These are phyloP conservation scores for Haplosporangium gracile DNA, from an alignment of 192 early-diverging fungal genomes.

Conservation along the genomic window DNA sequence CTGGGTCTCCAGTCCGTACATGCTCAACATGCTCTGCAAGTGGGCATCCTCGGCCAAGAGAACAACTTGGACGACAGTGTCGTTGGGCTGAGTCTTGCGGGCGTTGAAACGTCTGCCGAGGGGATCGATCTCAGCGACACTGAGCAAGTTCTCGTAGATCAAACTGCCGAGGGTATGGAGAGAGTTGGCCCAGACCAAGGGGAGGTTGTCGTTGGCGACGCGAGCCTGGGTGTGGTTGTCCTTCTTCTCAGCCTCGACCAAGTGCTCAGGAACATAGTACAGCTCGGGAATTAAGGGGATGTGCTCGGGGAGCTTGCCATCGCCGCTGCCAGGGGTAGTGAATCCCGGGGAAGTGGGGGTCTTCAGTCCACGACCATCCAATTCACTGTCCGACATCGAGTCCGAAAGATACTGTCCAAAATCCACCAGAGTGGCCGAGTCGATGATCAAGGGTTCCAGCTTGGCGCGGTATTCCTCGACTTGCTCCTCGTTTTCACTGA, in stretches of 20 bases:
- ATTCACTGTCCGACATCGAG: conserved; percentile 45
- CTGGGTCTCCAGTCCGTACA: conserved; percentile 86
- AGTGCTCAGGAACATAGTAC: conserved; percentile 84
- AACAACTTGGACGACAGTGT: conserved; percentile 84
- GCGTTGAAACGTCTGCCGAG: conserved; percentile 79
- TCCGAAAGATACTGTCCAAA: conserved; percentile 60
- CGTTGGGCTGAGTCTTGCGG: conserved; percentile 59
- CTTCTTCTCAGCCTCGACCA: conserved; percentile 77
- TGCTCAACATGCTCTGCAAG: conserved; percentile 77
- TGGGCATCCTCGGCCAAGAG: conserved; percentile 80
- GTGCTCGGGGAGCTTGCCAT: conserved; percentile 54
- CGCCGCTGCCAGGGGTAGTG: conserved; percentile 27
- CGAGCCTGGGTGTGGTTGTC: conserved; percentile 78
- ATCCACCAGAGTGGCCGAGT: conserved; percentile 69
- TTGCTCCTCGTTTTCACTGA: conserved; percentile 73
- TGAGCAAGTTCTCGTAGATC: conserved; percentile 82
- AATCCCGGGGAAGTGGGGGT: conserved; percentile 55
- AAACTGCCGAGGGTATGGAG: conserved; percentile 83
- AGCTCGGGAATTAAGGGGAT: conserved; percentile 77
- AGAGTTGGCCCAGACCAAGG: conserved; percentile 90
- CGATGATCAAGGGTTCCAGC: conserved; percentile 78
- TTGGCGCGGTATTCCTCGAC: conserved; percentile 78
- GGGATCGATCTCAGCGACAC: conserved; percentile 86
- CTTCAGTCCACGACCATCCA: conserved; percentile 29
- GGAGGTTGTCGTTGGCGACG: conserved; percentile 87